These are phyloP conservation scores for Datisca glomerata DNA, from an alignment of 306 rosid species.

Conservation along the genomic window DNA sequence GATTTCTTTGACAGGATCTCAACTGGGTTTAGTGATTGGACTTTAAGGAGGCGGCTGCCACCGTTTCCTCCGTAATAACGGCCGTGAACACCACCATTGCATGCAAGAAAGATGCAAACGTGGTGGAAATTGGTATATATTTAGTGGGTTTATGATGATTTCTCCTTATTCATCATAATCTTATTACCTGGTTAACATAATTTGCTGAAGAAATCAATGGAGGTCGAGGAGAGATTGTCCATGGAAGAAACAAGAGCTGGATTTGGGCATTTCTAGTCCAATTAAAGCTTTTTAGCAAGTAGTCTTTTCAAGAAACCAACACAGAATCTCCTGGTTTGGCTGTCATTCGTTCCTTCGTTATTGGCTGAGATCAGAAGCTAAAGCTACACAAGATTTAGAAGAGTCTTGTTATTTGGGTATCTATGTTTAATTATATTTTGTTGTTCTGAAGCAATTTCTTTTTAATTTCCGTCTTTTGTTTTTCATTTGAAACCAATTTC, in stretches of 20 bases:
- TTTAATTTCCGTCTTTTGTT: too few relatives aligned
- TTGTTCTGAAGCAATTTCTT: too few relatives aligned
- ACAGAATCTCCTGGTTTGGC: not conserved
- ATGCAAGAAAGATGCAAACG: constrained; percentile 71
- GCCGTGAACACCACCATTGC: constrained; percentile 23
- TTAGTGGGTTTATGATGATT: constrained; percentile 75
- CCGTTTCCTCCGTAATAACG: constrained; percentile 8
- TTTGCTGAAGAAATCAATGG: constrained; percentile 30
- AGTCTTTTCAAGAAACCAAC: not conserved
- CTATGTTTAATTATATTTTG: too few relatives aligned
- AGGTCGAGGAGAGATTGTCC: not conserved
- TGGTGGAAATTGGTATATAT: constrained; percentile 76
- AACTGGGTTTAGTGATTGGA: constrained; percentile 94
- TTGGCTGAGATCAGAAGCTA: not conserved
- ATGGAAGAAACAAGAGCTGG: constrained; percentile 1
- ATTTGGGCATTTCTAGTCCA: not conserved
- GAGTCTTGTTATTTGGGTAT: too few relatives aligned
- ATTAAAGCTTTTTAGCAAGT: not conserved
- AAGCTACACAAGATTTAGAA: not conserved
- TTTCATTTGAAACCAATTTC: too few relatives aligned
- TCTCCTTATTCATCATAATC: constrained; percentile 67
- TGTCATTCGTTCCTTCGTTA: not conserved
- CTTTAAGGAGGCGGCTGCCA: constrained; percentile 72
- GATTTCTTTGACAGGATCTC: constrained; percentile 94
- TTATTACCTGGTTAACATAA: constrained; percentile 33